phyloP scores from a whole-genome alignment of 1,139 yeast genomes.

The Diutina rugosa region DNA sequence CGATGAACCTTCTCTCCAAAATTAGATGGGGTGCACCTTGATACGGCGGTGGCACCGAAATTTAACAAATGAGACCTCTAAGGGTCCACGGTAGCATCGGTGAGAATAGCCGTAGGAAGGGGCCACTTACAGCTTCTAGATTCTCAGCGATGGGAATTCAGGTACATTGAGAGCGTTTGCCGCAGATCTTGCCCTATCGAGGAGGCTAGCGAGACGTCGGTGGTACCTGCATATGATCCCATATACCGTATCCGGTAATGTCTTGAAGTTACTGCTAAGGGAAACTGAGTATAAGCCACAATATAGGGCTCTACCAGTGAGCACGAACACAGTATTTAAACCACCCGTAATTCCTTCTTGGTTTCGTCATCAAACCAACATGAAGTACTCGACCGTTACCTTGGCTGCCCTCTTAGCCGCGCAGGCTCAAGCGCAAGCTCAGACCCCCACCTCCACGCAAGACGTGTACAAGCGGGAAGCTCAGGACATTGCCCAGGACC shows the following conservation, averaged over 20 bases:
- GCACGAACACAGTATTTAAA: neutral
- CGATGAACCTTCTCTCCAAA: neutral
- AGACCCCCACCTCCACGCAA: neutral
- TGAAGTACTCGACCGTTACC: slow-evolving; percentile 1
- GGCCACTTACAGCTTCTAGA: neutral
- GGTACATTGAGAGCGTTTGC: neutral
- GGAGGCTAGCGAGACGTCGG: neutral
- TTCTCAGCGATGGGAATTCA: neutral
- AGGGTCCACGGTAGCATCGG: neutral
- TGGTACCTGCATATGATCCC: neutral
- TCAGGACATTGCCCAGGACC: neutral
- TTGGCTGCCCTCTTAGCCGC: neutral
- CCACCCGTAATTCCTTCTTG: neutral
- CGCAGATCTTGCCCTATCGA: neutral
- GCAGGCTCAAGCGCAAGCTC: neutral
- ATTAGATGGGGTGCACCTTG: neutral
- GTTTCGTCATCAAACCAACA: neutral
- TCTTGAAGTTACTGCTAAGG: neutral
- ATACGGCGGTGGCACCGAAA: neutral
- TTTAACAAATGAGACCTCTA: neutral
- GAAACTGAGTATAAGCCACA: neutral
- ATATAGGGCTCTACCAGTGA: neutral
- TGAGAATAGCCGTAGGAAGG: neutral
- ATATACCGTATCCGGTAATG: neutral
- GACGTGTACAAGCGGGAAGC: neutral